phyloP scores from a whole-genome alignment of 108 stramenopile species.

The Pseudonitzschia multiseries region DNA sequence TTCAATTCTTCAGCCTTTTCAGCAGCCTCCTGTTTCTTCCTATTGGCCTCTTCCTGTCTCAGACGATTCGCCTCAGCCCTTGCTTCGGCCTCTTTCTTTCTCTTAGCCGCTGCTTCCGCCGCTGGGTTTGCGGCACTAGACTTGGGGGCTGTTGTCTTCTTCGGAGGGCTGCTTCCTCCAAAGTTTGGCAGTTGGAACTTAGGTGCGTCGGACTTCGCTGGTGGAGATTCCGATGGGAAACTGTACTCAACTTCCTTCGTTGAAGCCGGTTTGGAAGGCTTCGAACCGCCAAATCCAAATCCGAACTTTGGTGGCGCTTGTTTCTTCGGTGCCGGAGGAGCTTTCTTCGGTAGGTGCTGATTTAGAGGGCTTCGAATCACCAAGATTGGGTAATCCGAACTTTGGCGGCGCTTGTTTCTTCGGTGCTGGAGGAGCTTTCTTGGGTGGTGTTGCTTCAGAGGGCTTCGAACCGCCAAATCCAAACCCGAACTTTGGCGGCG shows the following conservation, averaged over 20 bases:
- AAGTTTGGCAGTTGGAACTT: conserved; percentile 36
- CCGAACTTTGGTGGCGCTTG: conserved; percentile 19
- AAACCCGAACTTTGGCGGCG: not conserved
- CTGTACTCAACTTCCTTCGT: conserved; percentile 2
- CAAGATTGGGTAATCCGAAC: conserved; percentile 10
- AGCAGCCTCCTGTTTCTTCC: conserved; percentile 8
- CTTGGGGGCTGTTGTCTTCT: not conserved
- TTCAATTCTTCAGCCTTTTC: conserved; percentile 17
- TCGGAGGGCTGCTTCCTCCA: conserved; percentile 19
- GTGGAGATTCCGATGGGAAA: conserved; percentile 5
- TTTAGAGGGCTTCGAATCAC: conserved; percentile 51
- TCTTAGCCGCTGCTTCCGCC: conserved; percentile 19
- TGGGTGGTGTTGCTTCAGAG: not conserved
- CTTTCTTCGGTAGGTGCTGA: conserved; percentile 42
- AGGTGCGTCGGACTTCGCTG: conserved; percentile 25
- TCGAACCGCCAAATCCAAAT: conserved; percentile 53
- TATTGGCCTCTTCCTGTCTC: conserved; percentile 17
- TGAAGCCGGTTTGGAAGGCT: not conserved
- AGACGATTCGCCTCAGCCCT: conserved; percentile 4
- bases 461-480: conserved; percentile 7
- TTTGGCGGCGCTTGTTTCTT: conserved; percentile 27
- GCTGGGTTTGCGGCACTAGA: conserved; percentile 11
- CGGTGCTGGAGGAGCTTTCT: conserved; percentile 73
- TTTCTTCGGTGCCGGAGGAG: conserved; percentile 58
- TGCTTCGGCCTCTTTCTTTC: conserved; percentile 18